These are phyloP conservation scores for Clonostachys chloroleuca DNA, from an alignment of 2,329 filamentous ascomycete genomes.

Conservation along the genomic window DNA sequence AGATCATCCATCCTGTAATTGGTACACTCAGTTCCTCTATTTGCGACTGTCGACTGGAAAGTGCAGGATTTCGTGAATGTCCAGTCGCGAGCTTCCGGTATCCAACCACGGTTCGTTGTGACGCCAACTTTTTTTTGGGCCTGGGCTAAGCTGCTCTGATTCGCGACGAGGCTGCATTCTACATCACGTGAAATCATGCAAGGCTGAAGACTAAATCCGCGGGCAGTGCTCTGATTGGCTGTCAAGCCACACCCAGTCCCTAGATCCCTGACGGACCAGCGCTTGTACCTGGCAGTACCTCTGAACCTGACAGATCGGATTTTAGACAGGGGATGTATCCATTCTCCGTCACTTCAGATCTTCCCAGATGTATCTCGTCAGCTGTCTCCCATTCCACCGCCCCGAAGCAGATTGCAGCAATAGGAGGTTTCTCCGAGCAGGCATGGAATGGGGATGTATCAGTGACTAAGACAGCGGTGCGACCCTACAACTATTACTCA, in stretches of 20 bases:
- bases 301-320: no score
- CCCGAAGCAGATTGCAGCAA: no score
- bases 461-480: no score
- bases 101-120: neutral
- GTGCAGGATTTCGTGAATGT: neutral
- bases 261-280: no score
- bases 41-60: neutral
- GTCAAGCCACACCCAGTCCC: neutral
- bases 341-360: no score
- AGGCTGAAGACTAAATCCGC: neutral
- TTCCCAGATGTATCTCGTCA: no score
- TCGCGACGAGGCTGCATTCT: conserved; percentile 2
- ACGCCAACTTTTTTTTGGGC: conserved; percentile 2
- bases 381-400: no score
- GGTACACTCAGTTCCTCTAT: neutral
- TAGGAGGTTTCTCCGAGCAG: no score
- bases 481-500: no score
- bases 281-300: no score
- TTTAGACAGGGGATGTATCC: no score
- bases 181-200: conserved; percentile 3
- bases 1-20: conserved; percentile 74
- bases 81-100: neutral
- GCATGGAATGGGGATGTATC: no score
- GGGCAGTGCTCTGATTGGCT: neutral
- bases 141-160: neutral